Percentiles rank a stretch among this genome's conserved stretches.
Conservation (phyloP, 495 filamentous ascomycete genomes). For the Penicillium lividum region DNA sequence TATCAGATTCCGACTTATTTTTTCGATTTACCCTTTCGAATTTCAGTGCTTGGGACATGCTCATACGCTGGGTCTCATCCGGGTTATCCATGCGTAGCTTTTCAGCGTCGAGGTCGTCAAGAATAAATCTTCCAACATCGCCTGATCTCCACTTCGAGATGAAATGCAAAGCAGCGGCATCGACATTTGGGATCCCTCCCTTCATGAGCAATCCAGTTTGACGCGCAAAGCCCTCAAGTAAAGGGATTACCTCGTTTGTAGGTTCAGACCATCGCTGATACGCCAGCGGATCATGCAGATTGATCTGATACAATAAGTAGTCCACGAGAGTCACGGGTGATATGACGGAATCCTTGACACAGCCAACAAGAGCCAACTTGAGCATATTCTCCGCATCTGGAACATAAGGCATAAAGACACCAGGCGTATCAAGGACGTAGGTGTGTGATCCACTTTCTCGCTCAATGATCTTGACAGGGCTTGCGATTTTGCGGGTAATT, state of each 20-base stretch:
- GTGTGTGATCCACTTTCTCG: slow-evolving; percentile 52
- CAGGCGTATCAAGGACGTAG: slow-evolving; percentile 74
- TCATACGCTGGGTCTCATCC: slow-evolving; percentile 34
- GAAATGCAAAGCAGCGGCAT: slow-evolving; percentile 77
- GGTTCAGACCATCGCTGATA: slow-evolving; percentile 68
- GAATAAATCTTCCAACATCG: slow-evolving; percentile 69
- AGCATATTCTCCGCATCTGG: slow-evolving; percentile 84
- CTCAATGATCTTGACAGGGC: slow-evolving; percentile 77
- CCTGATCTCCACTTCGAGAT: slow-evolving; percentile 84
- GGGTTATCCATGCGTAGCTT: slow-evolving; percentile 44
- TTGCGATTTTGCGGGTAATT: slow-evolving; percentile 81
- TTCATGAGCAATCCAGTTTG: slow-evolving; percentile 76
- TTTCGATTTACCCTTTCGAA: slow-evolving; percentile 37
- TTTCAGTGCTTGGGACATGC: slow-evolving; percentile 47
- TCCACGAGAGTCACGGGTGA: slow-evolving; percentile 75
- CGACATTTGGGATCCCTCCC: slow-evolving; percentile 69
- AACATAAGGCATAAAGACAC: slow-evolving; percentile 93
- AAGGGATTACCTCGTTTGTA: slow-evolving; percentile 76
- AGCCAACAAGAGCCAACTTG: slow-evolving; percentile 85
- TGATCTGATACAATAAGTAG: slow-evolving; percentile 84
- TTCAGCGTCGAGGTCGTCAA: slow-evolving; percentile 74
- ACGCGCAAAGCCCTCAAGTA: slow-evolving; percentile 66
- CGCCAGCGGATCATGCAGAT: slow-evolving; percentile 54
- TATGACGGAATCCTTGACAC: slow-evolving; percentile 86
- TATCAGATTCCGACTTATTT: slow-evolving; percentile 31